Conservation (phyloP, 1,139 yeast species). For the Hansenula anomala region DNA sequence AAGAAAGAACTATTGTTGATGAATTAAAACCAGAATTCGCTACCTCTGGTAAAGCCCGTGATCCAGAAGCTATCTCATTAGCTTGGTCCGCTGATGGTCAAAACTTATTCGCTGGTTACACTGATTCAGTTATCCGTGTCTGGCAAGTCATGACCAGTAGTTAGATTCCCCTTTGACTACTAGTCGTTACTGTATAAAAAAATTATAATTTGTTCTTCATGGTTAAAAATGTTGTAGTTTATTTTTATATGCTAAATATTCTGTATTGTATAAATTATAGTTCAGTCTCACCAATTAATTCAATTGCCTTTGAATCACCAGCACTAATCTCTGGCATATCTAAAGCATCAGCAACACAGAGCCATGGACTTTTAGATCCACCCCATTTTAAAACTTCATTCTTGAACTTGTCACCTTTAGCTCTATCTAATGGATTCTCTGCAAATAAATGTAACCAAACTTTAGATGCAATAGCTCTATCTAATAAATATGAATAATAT, state of each 20-base stretch:
- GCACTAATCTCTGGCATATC: constrained; percentile 52
- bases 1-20: constrained; percentile 92
- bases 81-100: constrained; percentile 99
- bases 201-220: background rate
- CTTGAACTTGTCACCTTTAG: constrained; percentile 72
- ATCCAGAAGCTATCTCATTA: constrained; percentile 97
- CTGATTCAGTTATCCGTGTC: constrained; percentile 98
- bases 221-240: too few relatives aligned
- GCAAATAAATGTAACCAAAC: constrained; percentile 74
- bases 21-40: constrained; percentile 99
- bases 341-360: constrained; percentile 73
- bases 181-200: constrained; percentile 1
- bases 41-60: constrained; percentile 81
- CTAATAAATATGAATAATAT: constrained; percentile 87
- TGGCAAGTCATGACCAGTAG: constrained; percentile 95
- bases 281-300: constrained; percentile 45
- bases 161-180: constrained; percentile 9
- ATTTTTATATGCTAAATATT: too few relatives aligned
- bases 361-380: constrained; percentile 89
- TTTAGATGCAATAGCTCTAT: constrained; percentile 86
- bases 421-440: constrained; percentile 63
- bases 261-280: too few relatives aligned
- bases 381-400: constrained; percentile 84
- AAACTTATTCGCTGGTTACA: constrained; percentile 99
- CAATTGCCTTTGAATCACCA: constrained; percentile 78